Base-by-base conservation (phyloP, 2,329 filamentous ascomycete species). In the Exutisphaerella laricina region DNA sequence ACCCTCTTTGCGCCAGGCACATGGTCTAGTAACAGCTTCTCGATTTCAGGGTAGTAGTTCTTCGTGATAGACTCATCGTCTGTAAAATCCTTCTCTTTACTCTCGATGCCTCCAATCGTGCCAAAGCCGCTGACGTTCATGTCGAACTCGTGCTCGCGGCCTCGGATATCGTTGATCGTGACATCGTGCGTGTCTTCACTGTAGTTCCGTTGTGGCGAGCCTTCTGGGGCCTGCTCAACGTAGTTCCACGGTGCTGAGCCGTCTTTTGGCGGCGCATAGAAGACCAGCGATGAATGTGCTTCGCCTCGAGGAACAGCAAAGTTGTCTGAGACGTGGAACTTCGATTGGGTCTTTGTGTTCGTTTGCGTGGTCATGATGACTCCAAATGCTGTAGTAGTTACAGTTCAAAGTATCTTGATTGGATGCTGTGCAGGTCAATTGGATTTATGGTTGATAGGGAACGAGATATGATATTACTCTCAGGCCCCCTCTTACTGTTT, bases 21-120 rank as follows among this genome's bases (percentile, higher is more conserved):
- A 44, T 78, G 65, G 10, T 78, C 68, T 2, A 88, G 68, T 1
- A 96, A 70, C 18, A 94, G 69, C 36, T 74, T 63, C 66, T 89
- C 83, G 6, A 94, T 78, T 61, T 95, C 88, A 0, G 87, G 84
- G 69, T 96, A 96, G 72, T 94, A 96, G 41, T 79, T 74, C 1
- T 67, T 57, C 58, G 77, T 68, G 65, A 96, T 85, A 47, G 77
- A 78, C 8, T 72, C 77, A 57, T 88, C 83, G 61, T 85, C 79
- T 3, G 64, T 65, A 63, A 90, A 94, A 29, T 78, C 74, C 9
- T 65, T 69, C 55, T 77, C 71, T 35, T 70, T 69, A 29, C 67
- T 68, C 22, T 75, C 68, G 1, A 87, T 66, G 54, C 72, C 66
- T 9, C 70, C 68, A 36, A 88, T 63, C 14, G 84, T 70, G 44